Evolutionary conservation across 306 rosid genomes (phyloP), one percentile per base, ranked within the genome.

Genomic region (Mucuna pruriens): DNA sequence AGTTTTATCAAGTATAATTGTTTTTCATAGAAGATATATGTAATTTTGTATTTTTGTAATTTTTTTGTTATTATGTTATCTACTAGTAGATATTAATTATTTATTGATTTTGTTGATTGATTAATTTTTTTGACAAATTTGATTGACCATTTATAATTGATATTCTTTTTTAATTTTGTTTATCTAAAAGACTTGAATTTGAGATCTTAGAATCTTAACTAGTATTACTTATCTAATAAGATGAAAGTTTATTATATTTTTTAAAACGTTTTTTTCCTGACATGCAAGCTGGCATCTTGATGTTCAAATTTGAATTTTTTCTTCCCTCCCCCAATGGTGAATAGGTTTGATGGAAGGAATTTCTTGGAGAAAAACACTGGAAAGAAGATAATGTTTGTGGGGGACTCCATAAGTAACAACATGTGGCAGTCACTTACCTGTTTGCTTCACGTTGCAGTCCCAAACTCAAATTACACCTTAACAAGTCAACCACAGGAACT

Each of bases 341-440:
- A 62, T 76, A 90, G 94, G 77, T 87, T 90, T 54, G 69, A 90
- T 34, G 94, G 94, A 6, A 2, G 6, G 61, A 90, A 85, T 16
- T 84, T 92, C 64, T 71, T 92, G 85, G 85, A 88, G 85, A 88
- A 74, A 75, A 29, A 80, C 77, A 80, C 51, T 72, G 94, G 91
- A 12, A 90, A 90, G 82, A 91, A 84, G 62, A 88, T 91, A 25
- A 60, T 90, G 92, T 79, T 91, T 49, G 97, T 91, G 51, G 97
- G 97, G 19, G 97, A 91, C 54, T 91, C 94, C 26, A 54, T 90
- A 10, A 90, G 94, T 70, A 84, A 86, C 78, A 91, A 91, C 69
- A 86, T 88, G 90, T 91, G 94, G 94, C 94, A 90, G 58, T 91
- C 97, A 78, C 85, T 90, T 6, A 75, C 87, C 2, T 91, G 92